Conservation (phyloP, 768 basidiomycete genomes). For the Pleurotus djamor region DNA sequence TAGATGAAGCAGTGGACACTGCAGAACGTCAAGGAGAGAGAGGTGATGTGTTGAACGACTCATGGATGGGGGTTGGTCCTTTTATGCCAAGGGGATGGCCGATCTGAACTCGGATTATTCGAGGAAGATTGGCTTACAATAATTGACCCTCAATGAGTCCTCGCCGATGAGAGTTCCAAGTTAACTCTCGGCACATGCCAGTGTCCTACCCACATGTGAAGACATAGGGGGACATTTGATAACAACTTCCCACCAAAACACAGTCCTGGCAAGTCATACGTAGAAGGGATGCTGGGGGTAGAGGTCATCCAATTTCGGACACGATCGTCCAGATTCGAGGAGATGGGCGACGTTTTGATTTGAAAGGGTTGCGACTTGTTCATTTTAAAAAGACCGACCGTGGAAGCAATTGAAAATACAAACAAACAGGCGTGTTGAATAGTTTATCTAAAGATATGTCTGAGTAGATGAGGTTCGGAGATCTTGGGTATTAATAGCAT, state of each 20-base stretch:
- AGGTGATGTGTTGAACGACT: not conserved
- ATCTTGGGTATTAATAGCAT: conserved; percentile 9
- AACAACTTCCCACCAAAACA: conserved; percentile 7
- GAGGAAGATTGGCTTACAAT: conserved; percentile 6
- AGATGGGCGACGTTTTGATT: conserved; percentile 6
- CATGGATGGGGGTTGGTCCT: not conserved
- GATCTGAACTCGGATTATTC: conserved; percentile 4
- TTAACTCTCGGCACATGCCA: conserved; percentile 8
- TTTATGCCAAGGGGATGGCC: conserved; percentile 8
- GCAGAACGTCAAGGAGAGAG: not conserved
- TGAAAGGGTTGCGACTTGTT: not conserved
- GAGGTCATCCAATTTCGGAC: conserved; percentile 2
- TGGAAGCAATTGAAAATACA: conserved; percentile 1
- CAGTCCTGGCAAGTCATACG: conserved; percentile 6
- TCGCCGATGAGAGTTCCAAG: conserved; percentile 3
- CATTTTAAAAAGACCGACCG: conserved; percentile 2
- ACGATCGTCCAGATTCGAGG: conserved; percentile 6
- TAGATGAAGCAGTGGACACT: not conserved
- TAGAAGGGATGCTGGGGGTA: conserved; percentile 5
- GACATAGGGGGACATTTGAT: conserved; percentile 5
- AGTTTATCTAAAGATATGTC: conserved; percentile 6
- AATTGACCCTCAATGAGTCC: not conserved
- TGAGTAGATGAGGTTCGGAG: not conserved
- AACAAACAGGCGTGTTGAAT: not conserved
- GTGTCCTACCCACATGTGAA: conserved; percentile 5